Conservation (phyloP, 2,329 filamentous ascomycete genomes). For the Septoria linicola region DNA sequence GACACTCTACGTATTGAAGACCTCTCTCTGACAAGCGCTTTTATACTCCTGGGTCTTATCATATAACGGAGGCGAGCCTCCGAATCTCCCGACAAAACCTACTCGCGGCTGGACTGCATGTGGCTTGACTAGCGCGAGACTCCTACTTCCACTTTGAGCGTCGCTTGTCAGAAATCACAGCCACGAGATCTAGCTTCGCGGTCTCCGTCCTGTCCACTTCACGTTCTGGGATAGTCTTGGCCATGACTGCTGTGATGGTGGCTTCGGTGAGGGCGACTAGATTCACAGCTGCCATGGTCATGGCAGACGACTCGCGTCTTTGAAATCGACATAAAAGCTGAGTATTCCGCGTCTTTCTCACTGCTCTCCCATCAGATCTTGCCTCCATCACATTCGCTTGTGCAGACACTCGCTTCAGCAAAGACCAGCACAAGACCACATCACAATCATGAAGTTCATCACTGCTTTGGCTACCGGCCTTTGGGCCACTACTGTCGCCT, state of each 20-base stretch:
- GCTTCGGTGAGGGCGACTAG: neutral
- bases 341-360: too few species aligned
- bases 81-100: neutral
- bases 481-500: constrained; percentile 10
- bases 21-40: too few species aligned
- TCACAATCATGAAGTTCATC: constrained; percentile 10
- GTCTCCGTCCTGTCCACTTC: constrained; percentile 5
- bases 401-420: neutral
- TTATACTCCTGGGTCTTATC: neutral
- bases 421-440: neutral
- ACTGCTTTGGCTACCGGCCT: constrained; percentile 9
- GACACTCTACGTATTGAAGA: too few species aligned
- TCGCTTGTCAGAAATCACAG: neutral
- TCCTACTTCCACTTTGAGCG: neutral
- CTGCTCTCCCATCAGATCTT: neutral
- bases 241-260: neutral
- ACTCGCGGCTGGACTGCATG: constrained; percentile 4
- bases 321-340: too few species aligned
- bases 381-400: neutral
- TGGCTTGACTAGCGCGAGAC: constrained; percentile 2
- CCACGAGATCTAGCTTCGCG: constrained; percentile 3
- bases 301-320: too few species aligned
- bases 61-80: neutral
- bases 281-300: neutral
- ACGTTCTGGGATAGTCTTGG: neutral